Percentiles rank a stretch among this genome's conserved stretches.
These are phyloP conservation scores for Backusella macrospora DNA, from an alignment of 192 early-diverging fungal genomes.

Conservation along the genomic window DNA sequence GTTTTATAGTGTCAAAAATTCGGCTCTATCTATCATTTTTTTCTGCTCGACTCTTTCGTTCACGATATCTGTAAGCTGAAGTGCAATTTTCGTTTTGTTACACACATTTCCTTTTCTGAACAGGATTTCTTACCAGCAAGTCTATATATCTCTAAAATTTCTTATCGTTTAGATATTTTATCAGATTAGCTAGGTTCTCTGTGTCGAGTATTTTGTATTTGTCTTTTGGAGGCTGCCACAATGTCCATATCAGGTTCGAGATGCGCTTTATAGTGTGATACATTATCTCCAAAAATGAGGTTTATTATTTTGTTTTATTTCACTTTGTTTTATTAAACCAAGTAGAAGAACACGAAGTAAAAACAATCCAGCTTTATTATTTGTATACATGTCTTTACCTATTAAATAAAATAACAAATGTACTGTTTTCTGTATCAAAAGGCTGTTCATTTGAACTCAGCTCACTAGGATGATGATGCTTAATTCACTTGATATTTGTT, in stretches of 20 bases:
- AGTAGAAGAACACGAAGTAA: neutral
- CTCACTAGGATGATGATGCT: neutral
- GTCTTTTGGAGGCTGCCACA: neutral
- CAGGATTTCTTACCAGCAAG: constrained; percentile 2
- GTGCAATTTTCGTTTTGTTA: constrained; percentile 1
- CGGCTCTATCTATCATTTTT: constrained; percentile 16
- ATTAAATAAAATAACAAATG: neutral
- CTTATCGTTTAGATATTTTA: neutral
- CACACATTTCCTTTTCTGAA: neutral
- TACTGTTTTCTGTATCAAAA: neutral
- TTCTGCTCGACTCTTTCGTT: constrained; percentile 13
- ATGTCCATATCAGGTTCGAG: neutral
- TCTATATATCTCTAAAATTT: constrained; percentile 9
- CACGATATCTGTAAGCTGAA: constrained; percentile 3
- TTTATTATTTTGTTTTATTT: neutral
- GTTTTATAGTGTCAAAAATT: constrained; percentile 10
- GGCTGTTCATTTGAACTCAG: neutral
- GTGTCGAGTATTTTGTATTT: neutral
- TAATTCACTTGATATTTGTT: neutral
- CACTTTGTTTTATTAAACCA: neutral
- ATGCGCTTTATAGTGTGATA: constrained; percentile 12
- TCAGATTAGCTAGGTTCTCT: neutral
- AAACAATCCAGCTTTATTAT: neutral
- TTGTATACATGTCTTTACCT: neutral
- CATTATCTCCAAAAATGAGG: constrained; percentile 7